phyloP scores from a whole-genome alignment of 257 asterid genomes.

The Thymus mandschuricus region DNA sequence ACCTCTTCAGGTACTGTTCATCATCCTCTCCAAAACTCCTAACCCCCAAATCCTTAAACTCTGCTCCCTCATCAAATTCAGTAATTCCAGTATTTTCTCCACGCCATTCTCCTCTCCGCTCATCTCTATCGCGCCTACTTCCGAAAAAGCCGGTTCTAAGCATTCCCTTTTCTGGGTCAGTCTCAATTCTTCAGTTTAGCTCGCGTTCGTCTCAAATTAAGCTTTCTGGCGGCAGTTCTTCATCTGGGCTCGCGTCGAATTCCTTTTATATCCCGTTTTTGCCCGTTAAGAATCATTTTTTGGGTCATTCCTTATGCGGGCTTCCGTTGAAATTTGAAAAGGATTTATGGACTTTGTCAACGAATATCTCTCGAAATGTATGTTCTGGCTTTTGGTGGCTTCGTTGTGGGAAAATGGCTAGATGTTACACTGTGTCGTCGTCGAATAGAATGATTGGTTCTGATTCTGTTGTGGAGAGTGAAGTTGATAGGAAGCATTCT shows the following conservation, averaged over 20 bases:
- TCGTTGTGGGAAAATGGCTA: slow-evolving; percentile 18
- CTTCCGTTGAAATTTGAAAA: slow-evolving; percentile 18
- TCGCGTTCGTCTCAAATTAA: not conserved
- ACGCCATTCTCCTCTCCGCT: slow-evolving; percentile 4
- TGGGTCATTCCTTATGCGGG: slow-evolving; percentile 20
- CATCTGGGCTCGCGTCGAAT: slow-evolving; percentile 22
- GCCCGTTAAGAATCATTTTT: slow-evolving; percentile 3
- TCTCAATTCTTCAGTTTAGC: slow-evolving; percentile 19
- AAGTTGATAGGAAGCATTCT: slow-evolving; percentile 27
- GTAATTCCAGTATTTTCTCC: not conserved
- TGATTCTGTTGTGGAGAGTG: slow-evolving; percentile 31
- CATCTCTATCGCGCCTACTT: slow-evolving; percentile 10
- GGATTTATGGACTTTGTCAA: slow-evolving; percentile 11
- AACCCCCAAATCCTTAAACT: slow-evolving; percentile 31
- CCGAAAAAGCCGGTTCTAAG: slow-evolving; percentile 3
- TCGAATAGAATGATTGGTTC: slow-evolving; percentile 25
- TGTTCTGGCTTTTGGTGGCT: not conserved
- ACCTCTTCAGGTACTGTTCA: slow-evolving; percentile 37
- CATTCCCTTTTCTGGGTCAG: slow-evolving; percentile 21
- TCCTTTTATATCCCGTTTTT: slow-evolving; percentile 19
- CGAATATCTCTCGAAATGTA: not conserved
- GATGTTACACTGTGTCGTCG: slow-evolving; percentile 35
- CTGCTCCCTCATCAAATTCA: slow-evolving; percentile 20
- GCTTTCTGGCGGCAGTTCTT: slow-evolving; percentile 1
- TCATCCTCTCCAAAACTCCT: slow-evolving; percentile 35